Conservation (phyloP, 495 filamentous ascomycete genomes). For the Aspergillus steynii region DNA sequence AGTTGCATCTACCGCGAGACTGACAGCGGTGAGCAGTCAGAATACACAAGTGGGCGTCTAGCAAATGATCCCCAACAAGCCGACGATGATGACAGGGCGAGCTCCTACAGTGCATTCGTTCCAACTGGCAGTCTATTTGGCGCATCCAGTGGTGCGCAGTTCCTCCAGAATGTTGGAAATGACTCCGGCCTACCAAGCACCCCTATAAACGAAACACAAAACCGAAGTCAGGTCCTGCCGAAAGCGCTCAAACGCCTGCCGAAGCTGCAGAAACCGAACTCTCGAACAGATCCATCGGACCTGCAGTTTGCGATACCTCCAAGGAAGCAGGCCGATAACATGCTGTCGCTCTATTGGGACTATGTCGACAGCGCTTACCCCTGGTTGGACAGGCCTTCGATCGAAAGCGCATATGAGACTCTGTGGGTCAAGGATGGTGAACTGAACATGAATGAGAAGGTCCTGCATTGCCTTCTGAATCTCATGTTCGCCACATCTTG, state of each 20-base stretch:
- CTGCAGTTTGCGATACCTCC: not conserved
- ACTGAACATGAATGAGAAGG: conserved; percentile 17
- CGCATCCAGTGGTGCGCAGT: not conserved
- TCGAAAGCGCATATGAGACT: not conserved
- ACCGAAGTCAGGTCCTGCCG: not conserved
- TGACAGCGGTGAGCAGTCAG: not conserved
- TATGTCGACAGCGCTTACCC: not conserved
- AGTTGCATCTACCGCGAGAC: not conserved
- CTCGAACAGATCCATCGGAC: not conserved
- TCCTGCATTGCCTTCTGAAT: conserved; percentile 20
- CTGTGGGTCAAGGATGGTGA: not conserved
- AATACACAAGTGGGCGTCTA: not conserved
- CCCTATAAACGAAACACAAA: not conserved
- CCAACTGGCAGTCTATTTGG: not conserved
- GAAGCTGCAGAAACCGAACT: not conserved
- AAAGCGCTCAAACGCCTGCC: not conserved
- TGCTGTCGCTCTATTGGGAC: not conserved
- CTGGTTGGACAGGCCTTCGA: not conserved
- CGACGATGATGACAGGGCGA: not conserved
- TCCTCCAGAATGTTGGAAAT: not conserved
- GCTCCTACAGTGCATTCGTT: not conserved
- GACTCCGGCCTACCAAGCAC: not conserved
- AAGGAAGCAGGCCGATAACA: not conserved
- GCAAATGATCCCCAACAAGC: too few species aligned
- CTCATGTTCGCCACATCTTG: conserved; percentile 20